These are phyloP conservation scores for Hymenoscyphus linearis DNA, from an alignment of 2,329 filamentous ascomycete species.

Conservation along the genomic window DNA sequence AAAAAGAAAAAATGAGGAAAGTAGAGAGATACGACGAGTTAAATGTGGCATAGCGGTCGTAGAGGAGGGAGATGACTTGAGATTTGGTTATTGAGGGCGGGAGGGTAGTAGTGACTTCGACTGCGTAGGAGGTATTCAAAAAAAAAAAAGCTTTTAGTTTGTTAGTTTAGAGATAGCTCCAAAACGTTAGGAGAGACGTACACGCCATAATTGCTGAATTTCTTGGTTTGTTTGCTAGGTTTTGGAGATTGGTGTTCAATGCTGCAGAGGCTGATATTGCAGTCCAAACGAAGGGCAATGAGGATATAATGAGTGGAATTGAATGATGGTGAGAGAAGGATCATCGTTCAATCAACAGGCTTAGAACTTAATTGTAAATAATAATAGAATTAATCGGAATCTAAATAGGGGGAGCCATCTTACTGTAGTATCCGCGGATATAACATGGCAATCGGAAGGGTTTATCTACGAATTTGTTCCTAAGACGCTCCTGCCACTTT, in stretches of 20 bases:
- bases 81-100: constrained; percentile 61
- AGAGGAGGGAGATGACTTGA: constrained; percentile 65
- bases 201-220: constrained; percentile 23
- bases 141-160: constrained; percentile 16
- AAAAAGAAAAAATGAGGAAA: too few relatives aligned
- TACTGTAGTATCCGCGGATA: too few relatives aligned
- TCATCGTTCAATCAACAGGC: too few relatives aligned
- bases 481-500: background rate
- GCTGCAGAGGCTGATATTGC: background rate
- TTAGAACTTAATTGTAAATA: too few relatives aligned
- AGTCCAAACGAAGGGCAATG: background rate
- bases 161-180: background rate
- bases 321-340: too few relatives aligned
- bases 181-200: constrained; percentile 13
- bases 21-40: too few relatives aligned
- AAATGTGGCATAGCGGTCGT: too few relatives aligned
- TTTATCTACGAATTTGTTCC: too few relatives aligned
- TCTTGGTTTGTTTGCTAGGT: background rate
- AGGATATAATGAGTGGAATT: background rate
- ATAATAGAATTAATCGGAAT: too few relatives aligned
- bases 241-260: background rate
- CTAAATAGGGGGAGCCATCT: too few relatives aligned
- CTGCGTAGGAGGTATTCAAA: constrained; percentile 23
- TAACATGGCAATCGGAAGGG: too few relatives aligned
- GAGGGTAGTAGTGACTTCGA: constrained; percentile 60